Conservation (phyloP, 2,329 filamentous ascomycete species). For the Colletotrichum higginsianum region DNA sequence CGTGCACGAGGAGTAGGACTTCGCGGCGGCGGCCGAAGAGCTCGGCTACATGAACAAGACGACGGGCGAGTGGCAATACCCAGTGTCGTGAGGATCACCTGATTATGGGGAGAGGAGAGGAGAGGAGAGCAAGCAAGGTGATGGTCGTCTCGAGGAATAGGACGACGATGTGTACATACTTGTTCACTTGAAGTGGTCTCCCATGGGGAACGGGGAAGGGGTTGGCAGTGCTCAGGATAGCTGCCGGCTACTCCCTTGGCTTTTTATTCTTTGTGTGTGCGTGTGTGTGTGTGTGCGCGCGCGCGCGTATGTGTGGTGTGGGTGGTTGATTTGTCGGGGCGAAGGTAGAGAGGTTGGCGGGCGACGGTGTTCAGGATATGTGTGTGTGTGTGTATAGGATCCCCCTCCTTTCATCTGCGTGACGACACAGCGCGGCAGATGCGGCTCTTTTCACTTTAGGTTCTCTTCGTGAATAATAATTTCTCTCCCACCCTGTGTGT, state of each 20-base stretch:
- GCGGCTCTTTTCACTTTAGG: conserved; percentile 16
- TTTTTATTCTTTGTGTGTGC: conserved; percentile 4
- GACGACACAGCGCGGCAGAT: conserved; percentile 27
- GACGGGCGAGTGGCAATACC: conserved; percentile 44
- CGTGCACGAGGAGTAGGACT: conserved; percentile 68
- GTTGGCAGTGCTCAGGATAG: conserved; percentile 22
- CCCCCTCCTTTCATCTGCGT: conserved; percentile 30
- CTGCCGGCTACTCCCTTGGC: background rate
- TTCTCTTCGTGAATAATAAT: conserved; percentile 35
- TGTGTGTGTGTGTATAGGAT: conserved; percentile 41
- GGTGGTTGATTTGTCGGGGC: conserved; percentile 9
- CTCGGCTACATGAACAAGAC: conserved; percentile 43
- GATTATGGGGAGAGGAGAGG: background rate
- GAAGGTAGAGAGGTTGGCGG: conserved; percentile 19
- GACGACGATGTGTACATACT: conserved; percentile 14
- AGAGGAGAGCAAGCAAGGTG: background rate
- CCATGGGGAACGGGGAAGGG: background rate
- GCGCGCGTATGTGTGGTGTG: too few species aligned
- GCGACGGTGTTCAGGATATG: conserved; percentile 43
- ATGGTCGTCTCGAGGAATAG: background rate
- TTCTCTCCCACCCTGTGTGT: conserved; percentile 1
- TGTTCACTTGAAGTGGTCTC: background rate
- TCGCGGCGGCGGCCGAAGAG: conserved; percentile 38
- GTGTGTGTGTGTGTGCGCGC: too few species aligned
- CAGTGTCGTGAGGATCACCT: conserved; percentile 33